Evolutionary conservation across 2,329 filamentous ascomycete genomes (phyloP).

Genomic region (Chaetomium globosum): DNA sequence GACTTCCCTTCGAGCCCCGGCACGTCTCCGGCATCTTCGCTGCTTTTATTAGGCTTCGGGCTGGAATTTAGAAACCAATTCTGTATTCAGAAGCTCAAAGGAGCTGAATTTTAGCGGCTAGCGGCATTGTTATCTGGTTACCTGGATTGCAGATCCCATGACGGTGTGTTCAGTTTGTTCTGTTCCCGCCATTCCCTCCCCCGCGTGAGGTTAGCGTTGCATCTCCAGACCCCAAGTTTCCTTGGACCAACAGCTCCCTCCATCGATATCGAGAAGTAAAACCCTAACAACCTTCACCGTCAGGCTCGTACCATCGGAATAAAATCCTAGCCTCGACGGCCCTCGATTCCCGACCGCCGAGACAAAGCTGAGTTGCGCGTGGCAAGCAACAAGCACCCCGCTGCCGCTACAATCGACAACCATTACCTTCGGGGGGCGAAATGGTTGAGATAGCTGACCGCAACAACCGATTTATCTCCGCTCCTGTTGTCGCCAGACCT

Average conservation of each 20-base stretch:
- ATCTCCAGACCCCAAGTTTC: conserved; percentile 6
- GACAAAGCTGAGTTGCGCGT: conserved; percentile 3
- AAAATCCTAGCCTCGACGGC: no score
- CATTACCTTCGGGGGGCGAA: conserved; percentile 23
- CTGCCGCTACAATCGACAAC: conserved; percentile 4
- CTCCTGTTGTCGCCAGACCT: conserved; percentile 1
- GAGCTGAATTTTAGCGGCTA: no score
- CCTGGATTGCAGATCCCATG: background rate
- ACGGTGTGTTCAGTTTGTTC: conserved; percentile 4
- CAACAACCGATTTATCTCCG: conserved; percentile 18
- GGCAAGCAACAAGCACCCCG: conserved; percentile 7
- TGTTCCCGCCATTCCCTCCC: background rate
- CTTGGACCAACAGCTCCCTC: background rate
- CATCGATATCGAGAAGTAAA: background rate
- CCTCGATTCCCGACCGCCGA: background rate
- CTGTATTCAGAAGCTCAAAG: background rate
- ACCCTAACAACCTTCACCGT: background rate
- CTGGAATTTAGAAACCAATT: background rate
- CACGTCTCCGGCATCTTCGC: background rate
- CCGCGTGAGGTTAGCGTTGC: conserved; percentile 13
- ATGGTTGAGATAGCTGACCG: conserved; percentile 21
- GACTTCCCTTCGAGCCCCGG: background rate
- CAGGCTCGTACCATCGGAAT: background rate
- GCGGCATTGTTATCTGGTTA: background rate
- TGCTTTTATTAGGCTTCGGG: background rate